phyloP scores from a whole-genome alignment of 2,329 filamentous ascomycete genomes.

The Cryphonectria carpinicola region DNA sequence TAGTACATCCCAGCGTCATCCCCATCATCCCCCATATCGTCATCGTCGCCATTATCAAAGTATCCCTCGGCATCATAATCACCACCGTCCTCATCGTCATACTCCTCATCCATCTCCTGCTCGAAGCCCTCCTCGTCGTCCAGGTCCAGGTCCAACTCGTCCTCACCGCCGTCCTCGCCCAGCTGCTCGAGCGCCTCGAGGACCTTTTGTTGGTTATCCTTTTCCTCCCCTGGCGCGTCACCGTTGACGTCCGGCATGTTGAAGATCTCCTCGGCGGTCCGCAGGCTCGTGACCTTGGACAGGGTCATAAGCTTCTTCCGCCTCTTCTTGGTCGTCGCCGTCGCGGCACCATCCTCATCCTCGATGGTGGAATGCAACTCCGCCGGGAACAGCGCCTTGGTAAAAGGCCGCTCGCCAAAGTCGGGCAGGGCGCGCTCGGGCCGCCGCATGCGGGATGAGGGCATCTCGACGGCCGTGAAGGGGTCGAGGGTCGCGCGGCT shows the following conservation, averaged over 20 bases:
- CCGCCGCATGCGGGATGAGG: constrained; percentile 58
- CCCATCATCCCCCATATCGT: constrained; percentile 53
- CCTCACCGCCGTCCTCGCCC: constrained; percentile 42
- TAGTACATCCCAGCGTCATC: constrained; percentile 35
- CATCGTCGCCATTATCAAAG: constrained; percentile 61
- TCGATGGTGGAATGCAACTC: constrained; percentile 61
- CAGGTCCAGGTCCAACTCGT: constrained; percentile 41
- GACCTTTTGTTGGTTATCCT: constrained; percentile 39
- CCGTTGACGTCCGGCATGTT: constrained; percentile 42
- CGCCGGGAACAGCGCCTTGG: constrained; percentile 54
- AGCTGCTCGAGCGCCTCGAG: constrained; percentile 51
- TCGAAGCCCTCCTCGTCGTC: constrained; percentile 57
- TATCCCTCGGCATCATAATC: constrained; percentile 66
- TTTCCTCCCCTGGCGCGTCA: constrained; percentile 34
- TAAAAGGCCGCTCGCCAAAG: constrained; percentile 53
- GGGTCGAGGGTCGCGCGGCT: constrained; percentile 61
- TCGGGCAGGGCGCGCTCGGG: constrained; percentile 59
- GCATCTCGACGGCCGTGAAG: constrained; percentile 62
- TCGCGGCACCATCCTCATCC: constrained; percentile 45
- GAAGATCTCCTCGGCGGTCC: constrained; percentile 56
- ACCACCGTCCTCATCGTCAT: constrained; percentile 62
- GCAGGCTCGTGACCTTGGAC: constrained; percentile 51
- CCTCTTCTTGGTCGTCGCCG: constrained; percentile 38
- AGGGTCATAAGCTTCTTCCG: constrained; percentile 51
- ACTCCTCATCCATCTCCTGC: constrained; percentile 45